Percentiles rank a stretch among this genome's conserved stretches.
Evolutionary conservation across 2,329 filamentous ascomycete genomes (phyloP).

Genomic region (Pseudogymnoascus sp.): DNA sequence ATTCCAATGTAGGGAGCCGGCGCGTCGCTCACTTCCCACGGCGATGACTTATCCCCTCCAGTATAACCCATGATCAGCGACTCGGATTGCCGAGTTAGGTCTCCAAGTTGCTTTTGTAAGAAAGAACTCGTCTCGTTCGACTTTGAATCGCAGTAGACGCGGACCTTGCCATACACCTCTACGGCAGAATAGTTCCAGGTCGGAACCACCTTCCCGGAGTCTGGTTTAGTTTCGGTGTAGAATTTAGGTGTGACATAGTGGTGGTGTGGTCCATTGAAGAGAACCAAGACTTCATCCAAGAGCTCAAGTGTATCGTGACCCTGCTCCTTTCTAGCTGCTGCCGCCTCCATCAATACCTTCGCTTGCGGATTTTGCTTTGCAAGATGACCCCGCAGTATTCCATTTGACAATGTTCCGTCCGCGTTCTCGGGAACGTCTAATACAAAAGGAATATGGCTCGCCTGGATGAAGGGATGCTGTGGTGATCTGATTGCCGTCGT

Average conservation of each 20-base stretch:
- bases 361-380: conserved; percentile 55
- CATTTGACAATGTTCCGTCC: conserved; percentile 24
- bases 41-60: conserved; percentile 27
- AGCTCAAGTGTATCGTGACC: conserved; percentile 16
- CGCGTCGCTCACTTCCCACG: conserved; percentile 52
- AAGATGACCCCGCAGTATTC: conserved; percentile 51
- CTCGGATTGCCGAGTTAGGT: conserved; percentile 45
- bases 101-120: conserved; percentile 42
- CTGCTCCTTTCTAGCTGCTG: conserved; percentile 15
- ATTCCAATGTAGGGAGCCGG: conserved; percentile 47
- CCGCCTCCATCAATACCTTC: conserved; percentile 48
- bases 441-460: conserved; percentile 52
- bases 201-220: conserved; percentile 56
- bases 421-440: conserved; percentile 39
- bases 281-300: conserved; percentile 48
- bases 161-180: conserved; percentile 53
- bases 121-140: conserved; percentile 38
- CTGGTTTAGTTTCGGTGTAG: conserved; percentile 57
- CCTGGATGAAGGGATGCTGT: conserved; percentile 43
- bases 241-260: conserved; percentile 64
- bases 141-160: conserved; percentile 43
- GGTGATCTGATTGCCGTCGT: conserved; percentile 51
- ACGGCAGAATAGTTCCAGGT: conserved; percentile 64
- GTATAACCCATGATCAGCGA: conserved; percentile 48
- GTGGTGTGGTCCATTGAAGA: conserved; percentile 51